Evolutionary conservation across 2,329 filamentous ascomycete genomes (phyloP), one percentile per base, ranked within the genome.

Genomic region (Geosmithia morbida): DNA sequence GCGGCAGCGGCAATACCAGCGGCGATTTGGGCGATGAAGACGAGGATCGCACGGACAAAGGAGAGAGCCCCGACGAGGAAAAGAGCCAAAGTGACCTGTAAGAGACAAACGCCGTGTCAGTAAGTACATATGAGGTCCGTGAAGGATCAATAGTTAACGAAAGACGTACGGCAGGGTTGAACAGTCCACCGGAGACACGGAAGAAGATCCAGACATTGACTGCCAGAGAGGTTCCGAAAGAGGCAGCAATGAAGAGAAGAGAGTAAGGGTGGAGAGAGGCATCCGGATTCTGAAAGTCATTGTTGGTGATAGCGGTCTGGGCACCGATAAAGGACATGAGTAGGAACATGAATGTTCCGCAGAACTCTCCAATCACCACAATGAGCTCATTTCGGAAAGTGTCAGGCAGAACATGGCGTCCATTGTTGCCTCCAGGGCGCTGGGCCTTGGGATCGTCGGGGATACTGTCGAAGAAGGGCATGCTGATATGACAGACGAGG

Each of bases 131-230:
- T 26, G 17, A 5, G 14, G 13, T 16, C 13, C 3, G 33, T 16
- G 11, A 11, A 45, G 13, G 11, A 26, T 19, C 14, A 45, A 19
- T 18, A 7, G 17, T 18, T 22, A 30, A 19, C 29, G 37, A 44
- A 42, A 37, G 17, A 61, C 66, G 60, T 58, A 72, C 70, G 41
- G 66, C 70, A 14, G 70, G 70, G 52, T 74, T 74, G 50, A 74
- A 73, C 58, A 72, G 65, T 44, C 70, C 70, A 37, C 70, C 70
- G 2, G 67, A 72, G 19, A 78, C 65, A 42, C 75, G 67, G 54
- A 68, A 78, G 55, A 77, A 78, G 20, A 73, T 65, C 72, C 72
- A 78, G 8, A 74, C 73, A 48, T 72, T 76, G 48, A 74, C 67
- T 2, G 69, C 64, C 19, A 79, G 56, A 2, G 71, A 67, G 8